Percentiles rank a stretch among this genome's conserved stretches.
Conservation (phyloP, 495 filamentous ascomycete genomes). For the Cudoniella acicularis region DNA sequence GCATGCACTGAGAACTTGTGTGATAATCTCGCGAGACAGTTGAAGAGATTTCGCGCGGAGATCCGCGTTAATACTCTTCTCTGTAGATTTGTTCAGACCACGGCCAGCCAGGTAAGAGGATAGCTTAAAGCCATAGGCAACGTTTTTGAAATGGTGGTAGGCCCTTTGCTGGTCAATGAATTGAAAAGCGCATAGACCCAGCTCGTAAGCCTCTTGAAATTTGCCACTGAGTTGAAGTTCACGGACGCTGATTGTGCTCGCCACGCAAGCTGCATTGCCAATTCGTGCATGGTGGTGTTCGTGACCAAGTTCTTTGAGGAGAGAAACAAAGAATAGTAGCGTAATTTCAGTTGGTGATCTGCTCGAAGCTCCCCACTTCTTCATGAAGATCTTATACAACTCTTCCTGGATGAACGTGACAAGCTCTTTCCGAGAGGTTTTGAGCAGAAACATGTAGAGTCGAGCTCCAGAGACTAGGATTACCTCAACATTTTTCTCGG, state of each 20-base stretch:
- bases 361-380: too few species aligned
- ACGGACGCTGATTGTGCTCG: constrained; percentile 36
- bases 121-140: constrained; percentile 53
- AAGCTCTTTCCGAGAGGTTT: too few species aligned
- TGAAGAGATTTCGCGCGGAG: constrained; percentile 45
- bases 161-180: constrained; percentile 53
- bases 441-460: constrained; percentile 50
- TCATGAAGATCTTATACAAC: too few species aligned
- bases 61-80: constrained; percentile 39
- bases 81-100: constrained; percentile 34
- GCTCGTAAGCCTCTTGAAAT: constrained; percentile 49
- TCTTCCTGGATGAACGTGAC: too few species aligned
- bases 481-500: constrained; percentile 39
- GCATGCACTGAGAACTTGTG: constrained; percentile 46
- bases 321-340: too few species aligned
- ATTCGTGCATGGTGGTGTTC: too few species aligned
- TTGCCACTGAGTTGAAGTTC: constrained; percentile 39
- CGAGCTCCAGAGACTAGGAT: constrained; percentile 48
- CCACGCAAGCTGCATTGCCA: constrained; percentile 28
- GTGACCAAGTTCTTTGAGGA: too few species aligned
- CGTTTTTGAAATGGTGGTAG: constrained; percentile 43
- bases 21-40: constrained; percentile 51
- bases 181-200: constrained; percentile 50
- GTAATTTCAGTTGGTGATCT: too few species aligned
- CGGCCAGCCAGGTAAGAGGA: constrained; percentile 50